Conservation (phyloP, 208 protist genomes). For the Tritrichomonas musculus region DNA sequence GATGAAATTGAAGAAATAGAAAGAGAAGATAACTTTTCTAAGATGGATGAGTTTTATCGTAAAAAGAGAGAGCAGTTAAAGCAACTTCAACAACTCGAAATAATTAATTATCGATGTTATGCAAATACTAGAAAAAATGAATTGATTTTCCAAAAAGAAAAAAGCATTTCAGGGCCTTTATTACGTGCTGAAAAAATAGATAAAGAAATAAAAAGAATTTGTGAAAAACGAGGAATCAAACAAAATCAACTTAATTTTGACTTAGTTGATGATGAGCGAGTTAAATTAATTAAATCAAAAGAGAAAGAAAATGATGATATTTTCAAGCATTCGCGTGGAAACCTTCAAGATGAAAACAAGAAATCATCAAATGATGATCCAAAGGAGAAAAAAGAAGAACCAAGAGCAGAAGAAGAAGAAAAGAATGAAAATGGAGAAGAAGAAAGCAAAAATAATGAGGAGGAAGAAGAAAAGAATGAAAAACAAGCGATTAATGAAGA, state of each 20-base stretch:
- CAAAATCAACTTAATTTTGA: background rate
- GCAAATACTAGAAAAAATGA: background rate
- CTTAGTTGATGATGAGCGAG: background rate
- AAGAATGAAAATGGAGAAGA: too few relatives aligned
- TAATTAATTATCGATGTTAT: background rate
- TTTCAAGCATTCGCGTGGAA: too few relatives aligned
- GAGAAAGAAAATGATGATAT: background rate
- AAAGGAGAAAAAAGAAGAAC: too few relatives aligned
- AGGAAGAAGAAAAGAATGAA: too few relatives aligned
- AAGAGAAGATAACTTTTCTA: background rate
- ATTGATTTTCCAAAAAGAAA: background rate
- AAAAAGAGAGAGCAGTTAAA: background rate
- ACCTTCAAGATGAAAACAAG: too few relatives aligned
- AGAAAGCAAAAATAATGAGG: too few relatives aligned
- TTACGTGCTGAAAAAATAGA: background rate
- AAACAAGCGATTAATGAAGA: too few relatives aligned
- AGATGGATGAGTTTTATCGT: background rate
- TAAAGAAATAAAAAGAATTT: background rate
- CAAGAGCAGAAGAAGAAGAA: too few relatives aligned
- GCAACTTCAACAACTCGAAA: background rate
- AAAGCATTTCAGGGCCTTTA: background rate
- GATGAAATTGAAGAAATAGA: background rate
- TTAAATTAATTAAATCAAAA: conserved; percentile 8
- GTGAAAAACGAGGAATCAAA: background rate
- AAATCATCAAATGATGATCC: too few relatives aligned